phyloP scores from a whole-genome alignment of 1,139 yeast species.

The Maudiozyma humilis region DNA sequence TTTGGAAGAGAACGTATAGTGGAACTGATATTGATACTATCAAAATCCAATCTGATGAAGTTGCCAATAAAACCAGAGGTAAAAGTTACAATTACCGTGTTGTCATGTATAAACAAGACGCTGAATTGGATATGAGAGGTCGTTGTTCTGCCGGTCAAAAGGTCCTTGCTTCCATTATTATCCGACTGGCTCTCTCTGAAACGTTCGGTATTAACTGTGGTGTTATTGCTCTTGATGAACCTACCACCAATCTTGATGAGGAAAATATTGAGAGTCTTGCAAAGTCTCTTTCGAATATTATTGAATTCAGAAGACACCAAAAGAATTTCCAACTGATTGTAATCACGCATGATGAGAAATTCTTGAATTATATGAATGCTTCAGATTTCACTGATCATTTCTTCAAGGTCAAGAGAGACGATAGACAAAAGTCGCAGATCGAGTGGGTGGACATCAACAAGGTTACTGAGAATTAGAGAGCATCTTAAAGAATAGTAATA shows the following conservation, averaged over 20 bases:
- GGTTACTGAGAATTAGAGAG: slow-evolving; percentile 26
- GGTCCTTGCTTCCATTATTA: slow-evolving; percentile 85
- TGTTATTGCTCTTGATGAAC: slow-evolving; percentile 92
- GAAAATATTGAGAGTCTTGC: slow-evolving; percentile 89
- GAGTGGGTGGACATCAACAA: slow-evolving; percentile 40
- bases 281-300: slow-evolving; percentile 64
- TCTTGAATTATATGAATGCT: slow-evolving; percentile 78
- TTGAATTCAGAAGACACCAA: slow-evolving; percentile 66
- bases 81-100: slow-evolving; percentile 86
- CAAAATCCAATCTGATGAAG: slow-evolving; percentile 73
- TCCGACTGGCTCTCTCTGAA: slow-evolving; percentile 86
- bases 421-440: slow-evolving; percentile 70
- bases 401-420: slow-evolving; percentile 73
- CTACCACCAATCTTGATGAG: slow-evolving; percentile 89
- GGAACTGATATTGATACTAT: slow-evolving; percentile 95
- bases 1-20: slow-evolving; percentile 90
- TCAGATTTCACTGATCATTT: slow-evolving; percentile 82
- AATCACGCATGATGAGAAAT: slow-evolving; percentile 92
- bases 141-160: slow-evolving; percentile 98
- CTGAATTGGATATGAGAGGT: slow-evolving; percentile 95
- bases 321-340: slow-evolving; percentile 88
- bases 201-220: slow-evolving; percentile 95
- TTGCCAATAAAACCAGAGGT: slow-evolving; percentile 45
- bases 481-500: too few relatives aligned
- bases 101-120: slow-evolving; percentile 88